Conservation (phyloP, 257 asterid genomes). For the Scutellaria minor region DNA sequence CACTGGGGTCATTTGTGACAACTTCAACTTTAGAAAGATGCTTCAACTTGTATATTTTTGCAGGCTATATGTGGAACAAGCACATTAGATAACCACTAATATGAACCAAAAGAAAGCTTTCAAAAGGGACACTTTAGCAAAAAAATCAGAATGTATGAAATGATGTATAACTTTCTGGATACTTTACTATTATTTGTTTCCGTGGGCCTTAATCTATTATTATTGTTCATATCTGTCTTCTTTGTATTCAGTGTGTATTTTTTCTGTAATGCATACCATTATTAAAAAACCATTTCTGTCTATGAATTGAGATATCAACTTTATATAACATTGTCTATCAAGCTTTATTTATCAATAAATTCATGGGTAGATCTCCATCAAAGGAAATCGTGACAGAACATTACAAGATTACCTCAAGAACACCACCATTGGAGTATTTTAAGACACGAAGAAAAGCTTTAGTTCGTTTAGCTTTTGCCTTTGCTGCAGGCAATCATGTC, state of each 20-base stretch:
- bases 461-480: conserved; percentile 74
- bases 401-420: conserved; percentile 69
- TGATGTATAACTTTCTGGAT: conserved; percentile 24
- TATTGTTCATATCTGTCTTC: not conserved
- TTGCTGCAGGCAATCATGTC: conserved; percentile 63
- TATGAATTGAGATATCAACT: conserved; percentile 12
- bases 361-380: not conserved
- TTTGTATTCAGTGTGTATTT: conserved; percentile 4
- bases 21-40: conserved; percentile 98
- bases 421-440: conserved; percentile 89
- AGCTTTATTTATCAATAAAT: conserved; percentile 11
- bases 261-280: not conserved
- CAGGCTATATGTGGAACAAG: conserved; percentile 59
- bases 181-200: conserved; percentile 18
- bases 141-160: conserved; percentile 12
- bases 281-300: conserved; percentile 10
- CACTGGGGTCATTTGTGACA: conserved; percentile 89
- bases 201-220: not conserved
- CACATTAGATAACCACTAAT: conserved; percentile 30
- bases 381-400: conserved; percentile 9
- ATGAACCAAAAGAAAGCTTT: conserved; percentile 20
- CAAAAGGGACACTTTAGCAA: conserved; percentile 7
- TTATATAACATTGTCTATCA: not conserved
- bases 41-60: conserved; percentile 89
- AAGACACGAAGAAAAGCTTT: conserved; percentile 97